A percentile compares a stretch with the other conserved stretches of the same genome.
These are phyloP conservation scores for Xylaria polymorpha DNA, from an alignment of 2,329 filamentous ascomycete genomes.

Conservation along the genomic window DNA sequence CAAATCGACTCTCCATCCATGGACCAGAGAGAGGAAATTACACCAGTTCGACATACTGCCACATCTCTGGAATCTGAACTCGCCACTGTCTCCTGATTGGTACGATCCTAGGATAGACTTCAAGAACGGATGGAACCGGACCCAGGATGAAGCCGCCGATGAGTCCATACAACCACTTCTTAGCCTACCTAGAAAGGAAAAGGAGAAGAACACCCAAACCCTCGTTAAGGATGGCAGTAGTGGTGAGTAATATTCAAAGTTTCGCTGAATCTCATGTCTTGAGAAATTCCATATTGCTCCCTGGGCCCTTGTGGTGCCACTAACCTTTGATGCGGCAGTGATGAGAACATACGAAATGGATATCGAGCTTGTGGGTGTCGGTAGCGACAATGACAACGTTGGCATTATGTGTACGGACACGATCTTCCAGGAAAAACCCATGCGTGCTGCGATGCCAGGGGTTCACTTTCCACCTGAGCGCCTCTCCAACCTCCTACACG, in stretches of 20 bases:
- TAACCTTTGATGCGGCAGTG: conserved; percentile 47
- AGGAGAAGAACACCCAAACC: too few species aligned
- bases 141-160: conserved; percentile 21
- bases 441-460: conserved; percentile 46
- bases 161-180: not conserved
- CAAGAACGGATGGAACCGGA: not conserved
- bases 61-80: not conserved
- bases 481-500: conserved; percentile 70
- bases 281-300: not conserved
- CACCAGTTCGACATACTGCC: conserved; percentile 29
- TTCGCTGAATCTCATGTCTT: not conserved
- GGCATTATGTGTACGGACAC: conserved; percentile 51
- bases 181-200: not conserved
- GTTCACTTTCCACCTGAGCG: conserved; percentile 54
- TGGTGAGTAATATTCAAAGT: conserved; percentile 25
- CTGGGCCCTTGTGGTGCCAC: conserved; percentile 31
- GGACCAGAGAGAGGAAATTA: conserved; percentile 38
- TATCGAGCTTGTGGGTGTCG: conserved; percentile 57
- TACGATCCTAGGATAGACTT: conserved; percentile 7
- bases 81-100: not conserved
- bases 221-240: conserved; percentile 24
- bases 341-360: conserved; percentile 63
- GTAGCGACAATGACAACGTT: conserved; percentile 38
- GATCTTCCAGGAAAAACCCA: conserved; percentile 42
- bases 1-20: conserved; percentile 46